Evolutionary conservation across 2,329 filamentous ascomycete genomes (phyloP).

Genomic region (Ophiostoma piceae): DNA sequence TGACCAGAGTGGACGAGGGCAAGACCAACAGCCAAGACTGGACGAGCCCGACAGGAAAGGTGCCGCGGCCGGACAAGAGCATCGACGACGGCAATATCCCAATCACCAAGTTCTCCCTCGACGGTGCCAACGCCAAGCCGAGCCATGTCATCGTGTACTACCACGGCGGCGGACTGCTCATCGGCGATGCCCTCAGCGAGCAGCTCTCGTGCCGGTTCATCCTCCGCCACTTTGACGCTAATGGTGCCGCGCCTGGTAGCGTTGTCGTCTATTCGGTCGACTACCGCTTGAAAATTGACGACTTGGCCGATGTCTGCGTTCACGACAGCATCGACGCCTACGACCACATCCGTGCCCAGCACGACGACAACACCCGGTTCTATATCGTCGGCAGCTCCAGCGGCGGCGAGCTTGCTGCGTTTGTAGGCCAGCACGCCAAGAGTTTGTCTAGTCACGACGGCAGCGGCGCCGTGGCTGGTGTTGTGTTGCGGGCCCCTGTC

Average conservation of each 20-base stretch:
- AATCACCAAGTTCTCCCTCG: background rate
- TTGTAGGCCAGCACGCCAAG: slow-evolving; percentile 36
- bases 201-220: slow-evolving; percentile 45
- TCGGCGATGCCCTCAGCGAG: slow-evolving; percentile 47
- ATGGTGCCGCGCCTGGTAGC: background rate
- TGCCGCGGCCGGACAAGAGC: background rate
- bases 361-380: slow-evolving; percentile 27
- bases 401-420: slow-evolving; percentile 45
- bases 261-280: slow-evolving; percentile 41
- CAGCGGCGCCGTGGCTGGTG: slow-evolving; percentile 34
- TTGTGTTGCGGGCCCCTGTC: slow-evolving; percentile 46
- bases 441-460: slow-evolving; percentile 12
- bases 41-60: background rate
- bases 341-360: slow-evolving; percentile 27
- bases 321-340: slow-evolving; percentile 41
- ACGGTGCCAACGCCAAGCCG: background rate
- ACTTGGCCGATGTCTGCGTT: slow-evolving; percentile 37
- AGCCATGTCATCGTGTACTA: slow-evolving; percentile 41
- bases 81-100: background rate
- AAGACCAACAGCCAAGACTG: background rate
- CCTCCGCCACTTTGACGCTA: slow-evolving; percentile 32
- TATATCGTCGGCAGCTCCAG: slow-evolving; percentile 44
- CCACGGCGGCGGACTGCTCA: slow-evolving; percentile 45
- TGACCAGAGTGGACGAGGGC: background rate
- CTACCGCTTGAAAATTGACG: slow-evolving; percentile 43